Percentiles rank a stretch among this genome's conserved stretches.
These are phyloP conservation scores for Neurospora cerealis DNA, from an alignment of 495 filamentous ascomycete species.

Conservation along the genomic window DNA sequence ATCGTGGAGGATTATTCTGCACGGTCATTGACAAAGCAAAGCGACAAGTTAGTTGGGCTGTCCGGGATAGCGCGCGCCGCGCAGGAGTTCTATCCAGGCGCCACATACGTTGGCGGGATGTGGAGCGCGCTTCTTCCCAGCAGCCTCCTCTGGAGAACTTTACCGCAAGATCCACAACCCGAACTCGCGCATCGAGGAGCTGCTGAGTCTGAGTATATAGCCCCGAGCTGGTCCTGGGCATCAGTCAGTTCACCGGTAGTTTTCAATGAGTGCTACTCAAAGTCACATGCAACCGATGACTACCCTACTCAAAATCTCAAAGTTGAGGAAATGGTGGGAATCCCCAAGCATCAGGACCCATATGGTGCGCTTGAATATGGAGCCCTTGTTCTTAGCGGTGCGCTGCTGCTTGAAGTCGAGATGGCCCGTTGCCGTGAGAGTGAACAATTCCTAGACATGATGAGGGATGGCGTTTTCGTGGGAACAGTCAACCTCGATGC, in stretches of 20 bases:
- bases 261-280: no score
- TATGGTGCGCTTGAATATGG: neutral
- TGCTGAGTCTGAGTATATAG: neutral
- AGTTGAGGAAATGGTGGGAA: neutral
- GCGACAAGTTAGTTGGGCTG: neutral
- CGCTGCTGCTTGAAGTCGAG: neutral
- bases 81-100: neutral
- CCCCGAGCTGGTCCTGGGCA: neutral
- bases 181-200: neutral
- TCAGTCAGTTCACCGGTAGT: neutral
- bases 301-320: neutral
- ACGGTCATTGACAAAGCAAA: neutral
- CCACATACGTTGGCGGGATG: neutral
- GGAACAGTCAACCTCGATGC: neutral
- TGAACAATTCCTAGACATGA: neutral
- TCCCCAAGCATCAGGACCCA: neutral
- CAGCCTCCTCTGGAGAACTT: neutral
- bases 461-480: neutral
- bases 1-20: neutral
- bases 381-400: neutral
- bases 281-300: no score
- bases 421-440: no score
- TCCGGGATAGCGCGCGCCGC: neutral
- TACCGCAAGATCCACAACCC: neutral
- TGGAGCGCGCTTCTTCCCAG: neutral